Evolutionary conservation across 441 rosid species (phyloP).

Genomic region (Sinapis alba): DNA sequence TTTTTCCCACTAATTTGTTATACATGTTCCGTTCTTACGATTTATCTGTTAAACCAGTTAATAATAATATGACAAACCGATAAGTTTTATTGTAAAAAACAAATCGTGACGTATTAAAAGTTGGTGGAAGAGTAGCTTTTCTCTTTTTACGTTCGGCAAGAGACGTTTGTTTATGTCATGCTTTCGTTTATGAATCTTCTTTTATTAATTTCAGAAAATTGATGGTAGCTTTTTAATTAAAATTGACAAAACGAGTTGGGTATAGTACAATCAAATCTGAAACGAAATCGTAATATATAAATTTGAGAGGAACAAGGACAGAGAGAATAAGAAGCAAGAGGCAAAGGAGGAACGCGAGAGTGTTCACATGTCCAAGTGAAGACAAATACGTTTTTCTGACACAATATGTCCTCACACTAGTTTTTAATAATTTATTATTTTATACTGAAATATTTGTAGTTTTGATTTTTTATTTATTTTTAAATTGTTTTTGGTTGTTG

Average conservation of each 20-base stretch:
- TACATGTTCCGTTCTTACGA: neutral
- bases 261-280: constrained; percentile 22
- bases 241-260: constrained; percentile 1
- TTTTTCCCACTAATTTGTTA: no score
- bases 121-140: neutral
- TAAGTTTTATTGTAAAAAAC: neutral
- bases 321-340: constrained; percentile 20
- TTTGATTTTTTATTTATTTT: no score
- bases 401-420: constrained; percentile 33
- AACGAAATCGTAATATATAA: constrained; percentile 9
- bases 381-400: constrained; percentile 54
- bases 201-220: neutral
- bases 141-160: constrained; percentile 11
- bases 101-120: neutral
- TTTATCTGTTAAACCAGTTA: neutral
- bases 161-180: constrained; percentile 1
- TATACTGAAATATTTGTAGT: neutral
- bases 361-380: constrained; percentile 50
- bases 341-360: constrained; percentile 18
- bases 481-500: neutral
- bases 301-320: neutral
- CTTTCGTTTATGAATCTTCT: neutral
- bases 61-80: neutral
- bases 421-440: neutral
- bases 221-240: neutral